Conservation (phyloP, 345 rosid species). For the Pistacia integerrima region DNA sequence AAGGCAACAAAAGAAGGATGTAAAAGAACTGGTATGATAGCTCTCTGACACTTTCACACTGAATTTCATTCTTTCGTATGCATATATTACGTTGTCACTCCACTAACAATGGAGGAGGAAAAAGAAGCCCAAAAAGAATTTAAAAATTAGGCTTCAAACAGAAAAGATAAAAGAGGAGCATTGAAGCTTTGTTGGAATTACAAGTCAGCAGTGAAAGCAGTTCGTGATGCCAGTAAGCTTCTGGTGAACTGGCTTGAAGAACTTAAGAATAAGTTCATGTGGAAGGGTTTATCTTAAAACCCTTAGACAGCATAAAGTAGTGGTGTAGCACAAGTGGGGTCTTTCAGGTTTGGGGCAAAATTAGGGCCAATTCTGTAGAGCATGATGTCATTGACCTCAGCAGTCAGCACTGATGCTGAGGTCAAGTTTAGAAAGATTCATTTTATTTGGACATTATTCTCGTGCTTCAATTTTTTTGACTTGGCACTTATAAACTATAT, state of each 20-base stretch:
- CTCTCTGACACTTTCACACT: neutral
- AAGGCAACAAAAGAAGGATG: constrained; percentile 92
- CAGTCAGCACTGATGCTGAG: no score
- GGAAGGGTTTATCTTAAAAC: neutral
- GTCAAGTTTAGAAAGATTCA: no score
- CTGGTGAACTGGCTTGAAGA: neutral
- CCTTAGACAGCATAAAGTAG: no score
- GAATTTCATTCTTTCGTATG: neutral
- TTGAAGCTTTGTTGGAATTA: neutral
- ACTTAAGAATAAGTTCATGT: neutral
- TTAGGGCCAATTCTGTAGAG: no score
- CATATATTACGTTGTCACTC: neutral
- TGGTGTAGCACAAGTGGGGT: no score
- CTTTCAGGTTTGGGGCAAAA: no score
- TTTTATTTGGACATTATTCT: no score
- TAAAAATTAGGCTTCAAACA: neutral
- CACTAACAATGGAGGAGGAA: neutral
- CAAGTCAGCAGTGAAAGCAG: neutral
- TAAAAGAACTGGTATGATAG: constrained; percentile 76
- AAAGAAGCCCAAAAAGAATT: no score
- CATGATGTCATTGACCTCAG: no score
- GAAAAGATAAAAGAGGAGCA: neutral
- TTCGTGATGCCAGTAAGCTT: neutral
- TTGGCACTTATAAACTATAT: neutral
- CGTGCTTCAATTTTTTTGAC: neutral